phyloP scores from a whole-genome alignment of 768 basidiomycete genomes.

The Piloderma croceum region DNA sequence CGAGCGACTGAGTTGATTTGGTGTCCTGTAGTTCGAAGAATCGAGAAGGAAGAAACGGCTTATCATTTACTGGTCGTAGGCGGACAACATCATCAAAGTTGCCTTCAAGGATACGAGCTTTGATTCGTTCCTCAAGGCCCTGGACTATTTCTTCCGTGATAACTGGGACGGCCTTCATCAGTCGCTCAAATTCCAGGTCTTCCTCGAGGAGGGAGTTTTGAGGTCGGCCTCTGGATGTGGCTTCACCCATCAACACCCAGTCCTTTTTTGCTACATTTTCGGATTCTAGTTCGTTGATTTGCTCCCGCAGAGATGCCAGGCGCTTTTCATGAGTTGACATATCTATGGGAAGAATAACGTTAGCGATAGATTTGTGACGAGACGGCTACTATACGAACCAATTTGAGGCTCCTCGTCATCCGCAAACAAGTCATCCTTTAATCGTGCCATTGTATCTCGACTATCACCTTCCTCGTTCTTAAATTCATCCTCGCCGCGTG shows the following conservation, averaged over 20 bases:
- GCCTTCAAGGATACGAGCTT: slow-evolving; percentile 76
- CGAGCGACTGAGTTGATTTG: slow-evolving; percentile 83
- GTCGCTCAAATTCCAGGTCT: slow-evolving; percentile 91
- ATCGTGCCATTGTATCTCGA: slow-evolving; percentile 53
- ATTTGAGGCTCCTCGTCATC: slow-evolving; percentile 53
- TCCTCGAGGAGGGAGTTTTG: slow-evolving; percentile 90
- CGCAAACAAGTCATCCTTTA: slow-evolving; percentile 77
- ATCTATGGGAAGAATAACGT: slow-evolving; percentile 29
- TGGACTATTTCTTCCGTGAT: slow-evolving; percentile 85
- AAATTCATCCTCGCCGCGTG: slow-evolving; percentile 12
- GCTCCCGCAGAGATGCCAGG: slow-evolving; percentile 63
- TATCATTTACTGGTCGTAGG: slow-evolving; percentile 70
- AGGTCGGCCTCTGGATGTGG: slow-evolving; percentile 73
- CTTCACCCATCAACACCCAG: slow-evolving; percentile 93
- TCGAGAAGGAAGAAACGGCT: slow-evolving; percentile 86
- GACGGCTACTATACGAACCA: slow-evolving; percentile 22
- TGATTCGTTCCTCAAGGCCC: slow-evolving; percentile 85
- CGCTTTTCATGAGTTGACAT: slow-evolving; percentile 78
- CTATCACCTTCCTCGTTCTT: slow-evolving; percentile 26
- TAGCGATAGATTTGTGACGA: background rate
- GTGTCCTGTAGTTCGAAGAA: slow-evolving; percentile 85
- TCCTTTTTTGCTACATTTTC: slow-evolving; percentile 87
- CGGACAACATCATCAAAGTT: slow-evolving; percentile 91
- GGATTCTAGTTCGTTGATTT: slow-evolving; percentile 77
- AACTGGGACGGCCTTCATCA: slow-evolving; percentile 79